phyloP scores from a whole-genome alignment of 805 yeast genomes.

The Yamadazyma endophytica region DNA sequence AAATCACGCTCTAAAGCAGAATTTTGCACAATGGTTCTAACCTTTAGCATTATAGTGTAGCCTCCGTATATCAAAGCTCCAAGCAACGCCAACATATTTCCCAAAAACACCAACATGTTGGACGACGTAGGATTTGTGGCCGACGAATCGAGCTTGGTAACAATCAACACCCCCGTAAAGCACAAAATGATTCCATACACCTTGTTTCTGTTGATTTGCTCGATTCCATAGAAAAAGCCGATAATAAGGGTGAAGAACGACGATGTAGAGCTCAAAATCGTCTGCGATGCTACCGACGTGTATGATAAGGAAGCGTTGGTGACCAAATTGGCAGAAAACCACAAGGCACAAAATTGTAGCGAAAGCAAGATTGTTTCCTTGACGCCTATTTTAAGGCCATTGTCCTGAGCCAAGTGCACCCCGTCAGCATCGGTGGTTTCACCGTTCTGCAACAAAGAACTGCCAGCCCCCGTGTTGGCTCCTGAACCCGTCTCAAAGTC shows the following conservation, averaged over 20 bases:
- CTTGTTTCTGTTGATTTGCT: slow-evolving; percentile 61
- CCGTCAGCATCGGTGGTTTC: background rate
- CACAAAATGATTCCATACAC: slow-evolving; percentile 67
- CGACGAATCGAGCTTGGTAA: slow-evolving; percentile 65
- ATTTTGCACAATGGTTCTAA: slow-evolving; percentile 44
- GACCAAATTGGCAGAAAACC: slow-evolving; percentile 88
- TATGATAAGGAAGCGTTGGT: slow-evolving; percentile 84
- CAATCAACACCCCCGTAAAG: slow-evolving; percentile 73
- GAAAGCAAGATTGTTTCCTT: slow-evolving; percentile 71
- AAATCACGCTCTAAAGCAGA: slow-evolving; percentile 64
- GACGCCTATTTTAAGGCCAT: slow-evolving; percentile 28
- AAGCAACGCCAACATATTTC: slow-evolving; percentile 73
- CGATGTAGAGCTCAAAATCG: slow-evolving; percentile 87
- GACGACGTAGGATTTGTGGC: slow-evolving; percentile 22
- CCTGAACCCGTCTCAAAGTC: too few species aligned
- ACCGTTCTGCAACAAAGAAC: background rate
- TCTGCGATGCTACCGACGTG: slow-evolving; percentile 92
- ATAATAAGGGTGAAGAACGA: slow-evolving; percentile 87
- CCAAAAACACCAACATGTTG: slow-evolving; percentile 40
- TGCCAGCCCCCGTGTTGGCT: too few species aligned
- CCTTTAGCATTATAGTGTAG: slow-evolving; percentile 80
- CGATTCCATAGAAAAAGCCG: slow-evolving; percentile 72
- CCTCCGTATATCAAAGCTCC: slow-evolving; percentile 92
- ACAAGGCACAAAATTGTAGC: slow-evolving; percentile 75
- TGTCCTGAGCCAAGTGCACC: too few species aligned